Percentiles rank a stretch among this genome's conserved stretches.
Evolutionary conservation across 129 eudicot genomes (phyloP).

Genomic region (Pseudognaphalium luteoalbum): DNA sequence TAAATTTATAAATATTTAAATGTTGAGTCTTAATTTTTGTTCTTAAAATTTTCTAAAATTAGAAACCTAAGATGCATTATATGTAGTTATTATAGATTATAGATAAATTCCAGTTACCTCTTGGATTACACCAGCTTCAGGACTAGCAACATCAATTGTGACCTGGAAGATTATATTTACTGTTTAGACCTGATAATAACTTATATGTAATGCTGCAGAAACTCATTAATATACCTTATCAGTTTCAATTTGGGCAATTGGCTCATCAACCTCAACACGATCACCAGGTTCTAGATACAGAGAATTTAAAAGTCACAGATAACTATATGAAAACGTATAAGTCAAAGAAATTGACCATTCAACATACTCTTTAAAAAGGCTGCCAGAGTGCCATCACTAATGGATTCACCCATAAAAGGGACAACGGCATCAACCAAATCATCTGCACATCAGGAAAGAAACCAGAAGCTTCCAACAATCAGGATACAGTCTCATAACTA

Average conservation of each 20-base stretch:
- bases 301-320: not conserved
- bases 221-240: constrained; percentile 53
- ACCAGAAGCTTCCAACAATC: not conserved
- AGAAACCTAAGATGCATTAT: no score
- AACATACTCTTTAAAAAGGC: constrained; percentile 54
- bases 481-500: constrained; percentile 9
- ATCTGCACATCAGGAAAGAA: constrained; percentile 37
- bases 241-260: constrained; percentile 72
- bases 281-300: constrained; percentile 63
- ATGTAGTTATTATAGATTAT: no score
- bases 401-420: constrained; percentile 71
- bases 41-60: no score
- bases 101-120: constrained; percentile 36
- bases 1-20: no score
- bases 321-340: constrained; percentile 3
- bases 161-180: constrained; percentile 41
- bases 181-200: constrained; percentile 15
- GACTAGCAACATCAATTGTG: constrained; percentile 69
- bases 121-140: constrained; percentile 60
- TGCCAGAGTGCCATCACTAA: constrained; percentile 68
- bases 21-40: no score
- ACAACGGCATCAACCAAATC: constrained; percentile 70
- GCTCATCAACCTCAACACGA: constrained; percentile 58
- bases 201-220: constrained; percentile 12
- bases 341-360: constrained; percentile 19